These are phyloP conservation scores for Apiospora arundinis DNA, from an alignment of 2,329 filamentous ascomycete species.

Conservation along the genomic window DNA sequence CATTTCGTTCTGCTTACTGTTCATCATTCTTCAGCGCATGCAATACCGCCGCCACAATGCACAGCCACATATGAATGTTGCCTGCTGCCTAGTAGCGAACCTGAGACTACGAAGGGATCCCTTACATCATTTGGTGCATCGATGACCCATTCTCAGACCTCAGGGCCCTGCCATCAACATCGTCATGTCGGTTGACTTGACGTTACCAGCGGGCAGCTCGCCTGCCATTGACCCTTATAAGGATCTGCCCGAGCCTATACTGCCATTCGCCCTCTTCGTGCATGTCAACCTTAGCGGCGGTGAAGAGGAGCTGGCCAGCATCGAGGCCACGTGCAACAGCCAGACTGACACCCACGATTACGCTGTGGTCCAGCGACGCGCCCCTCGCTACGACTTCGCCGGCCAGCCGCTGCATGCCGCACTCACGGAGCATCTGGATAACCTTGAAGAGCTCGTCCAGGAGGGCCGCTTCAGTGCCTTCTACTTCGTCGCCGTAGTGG, in stretches of 20 bases:
- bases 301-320: background rate
- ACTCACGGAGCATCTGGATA: background rate
- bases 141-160: background rate
- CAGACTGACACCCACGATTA: background rate
- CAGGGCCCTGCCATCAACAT: background rate
- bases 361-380: background rate
- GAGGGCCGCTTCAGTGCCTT: background rate
- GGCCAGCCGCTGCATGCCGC: background rate
- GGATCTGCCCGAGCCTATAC: background rate
- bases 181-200: background rate
- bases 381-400: background rate
- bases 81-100: no score
- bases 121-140: no score
- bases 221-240: constrained; percentile 8
- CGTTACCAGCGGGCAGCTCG: background rate
- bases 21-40: no score
- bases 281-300: background rate
- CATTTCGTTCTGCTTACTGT: no score
- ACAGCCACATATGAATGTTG: no score
- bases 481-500: constrained; percentile 2
- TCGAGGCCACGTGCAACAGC: background rate
- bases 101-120: no score
- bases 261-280: background rate
- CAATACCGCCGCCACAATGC: no score
- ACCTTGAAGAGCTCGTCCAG: background rate